Base-by-base conservation (phyloP, 768 basidiomycete species). In the Amanita rimosa region DNA sequence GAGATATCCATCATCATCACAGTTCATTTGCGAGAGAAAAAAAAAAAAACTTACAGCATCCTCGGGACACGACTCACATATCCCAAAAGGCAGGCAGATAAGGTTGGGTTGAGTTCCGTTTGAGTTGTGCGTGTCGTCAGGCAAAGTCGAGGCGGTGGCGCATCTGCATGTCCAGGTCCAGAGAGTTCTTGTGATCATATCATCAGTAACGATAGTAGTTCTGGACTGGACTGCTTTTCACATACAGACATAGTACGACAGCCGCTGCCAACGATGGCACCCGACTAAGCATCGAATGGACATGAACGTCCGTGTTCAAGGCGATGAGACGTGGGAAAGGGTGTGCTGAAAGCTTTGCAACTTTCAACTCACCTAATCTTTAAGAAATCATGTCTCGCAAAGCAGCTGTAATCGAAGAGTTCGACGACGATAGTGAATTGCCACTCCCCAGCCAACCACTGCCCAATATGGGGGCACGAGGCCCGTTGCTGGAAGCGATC, bases 351-450 rank as follows among this genome's bases (percentile, higher is more conserved):
- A n/a, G n/a, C n/a, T n/a, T n/a, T n/a, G n/a, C n/a, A n/a, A n/a
- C n/a, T n/a, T n/a, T n/a, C n/a, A n/a, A n/a, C n/a, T n/a, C n/a
- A n/a, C n/a, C n/a, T n/a, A n/a, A n/a, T n/a, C n/a, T n/a, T n/a
- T n/a, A n/a, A n/a, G n/a, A 31, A 3, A 14, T 21, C 36, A 88
- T 88, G 85, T 79, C 83, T 54, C 83, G 83, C 56, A 73, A 80
- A 62, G 67, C 79, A 59, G 80, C 78, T 53, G 71, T 81, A 53
- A 73, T 79, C 52, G 80, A 82, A 59, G 89, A 89, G 59, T 95
- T 94, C 59, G 90, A 95, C 76, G 93, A 96, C 68, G 92, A 95
- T 59, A 90, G 88, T 10, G 92, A 95, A 61, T 76, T 94, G 13
- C 87, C 90, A 0, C 71, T 94, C 17, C 91, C 91, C 3, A 69